Evolutionary conservation across 2,329 filamentous ascomycete species (phyloP).

Genomic region (Colletotrichum eleusines): DNA sequence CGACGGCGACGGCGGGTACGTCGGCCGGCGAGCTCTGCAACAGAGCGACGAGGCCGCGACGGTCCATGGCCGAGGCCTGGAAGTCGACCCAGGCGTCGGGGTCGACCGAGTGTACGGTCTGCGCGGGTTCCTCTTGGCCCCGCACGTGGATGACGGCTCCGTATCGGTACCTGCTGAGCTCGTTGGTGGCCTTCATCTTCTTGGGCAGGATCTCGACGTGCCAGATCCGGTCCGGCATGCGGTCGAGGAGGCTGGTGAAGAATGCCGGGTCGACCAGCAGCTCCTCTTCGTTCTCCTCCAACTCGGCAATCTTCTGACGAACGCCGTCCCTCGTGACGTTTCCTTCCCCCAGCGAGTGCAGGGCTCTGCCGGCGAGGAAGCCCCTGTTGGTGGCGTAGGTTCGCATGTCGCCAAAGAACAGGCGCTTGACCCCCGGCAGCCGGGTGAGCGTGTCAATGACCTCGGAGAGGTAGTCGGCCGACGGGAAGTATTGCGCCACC

Average conservation of each 20-base stretch:
- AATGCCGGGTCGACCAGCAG: constrained; percentile 46
- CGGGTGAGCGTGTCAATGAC: constrained; percentile 39
- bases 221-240: constrained; percentile 39
- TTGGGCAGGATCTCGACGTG: constrained; percentile 50
- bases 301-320: constrained; percentile 33
- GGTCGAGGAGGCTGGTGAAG: constrained; percentile 42
- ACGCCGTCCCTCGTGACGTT: constrained; percentile 24
- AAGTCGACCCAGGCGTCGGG: constrained; percentile 16
- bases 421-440: constrained; percentile 9
- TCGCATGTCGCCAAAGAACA: constrained; percentile 45
- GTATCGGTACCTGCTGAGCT: constrained; percentile 48
- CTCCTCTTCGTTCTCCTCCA: constrained; percentile 43
- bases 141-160: constrained; percentile 45
- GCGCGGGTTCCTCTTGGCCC: not conserved
- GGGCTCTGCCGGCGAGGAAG: constrained; percentile 39
- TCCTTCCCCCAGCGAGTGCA: constrained; percentile 13
- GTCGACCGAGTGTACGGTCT: constrained; percentile 36
- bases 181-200: constrained; percentile 47
- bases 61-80: not conserved
- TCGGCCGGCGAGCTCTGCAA: constrained; percentile 27
- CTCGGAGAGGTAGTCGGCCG: constrained; percentile 44
- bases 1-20: constrained; percentile 32
- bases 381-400: constrained; percentile 40
- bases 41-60: not conserved
- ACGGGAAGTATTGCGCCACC: constrained; percentile 48